Base-by-base conservation (phyloP, 2,329 filamentous ascomycete species). In the Monosporascus sp. region DNA sequence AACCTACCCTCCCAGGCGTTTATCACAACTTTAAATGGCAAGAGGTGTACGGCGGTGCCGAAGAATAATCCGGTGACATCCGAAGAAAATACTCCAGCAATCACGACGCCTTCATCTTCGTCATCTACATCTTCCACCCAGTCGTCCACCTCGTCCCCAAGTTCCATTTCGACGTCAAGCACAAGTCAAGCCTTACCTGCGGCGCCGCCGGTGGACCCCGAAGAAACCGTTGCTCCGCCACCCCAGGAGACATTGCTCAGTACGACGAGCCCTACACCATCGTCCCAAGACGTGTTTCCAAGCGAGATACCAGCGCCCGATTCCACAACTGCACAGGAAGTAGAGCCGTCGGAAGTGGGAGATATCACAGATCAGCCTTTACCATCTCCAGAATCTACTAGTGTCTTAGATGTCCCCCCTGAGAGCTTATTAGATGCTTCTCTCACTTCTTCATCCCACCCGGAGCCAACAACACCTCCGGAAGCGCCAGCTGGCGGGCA, bases 1-100 rank as follows among this genome's bases (percentile, higher is more conserved):
- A 71, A 67, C 64, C 72, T 78, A 65, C 72, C 71, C 58, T 65
- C 67, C 62, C 74, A 77, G 63, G 74, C 74, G 55, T 75, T 77
- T 55, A 72, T 78, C 54, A 81, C 78, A 51, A 75, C 67, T 48
- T 70, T 81, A 51, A 67, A 73, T 53, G 77, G 77, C 50, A 76
- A 73, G 65, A 73, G 74, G 66, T 82, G 80, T 70, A 82, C 80
- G 61, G 78, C 76, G 55, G 70, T 81, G 58, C 78, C 78, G 48
- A 77, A 65, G 60, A 57, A 52, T 24, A 55, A 55, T 39, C 54
- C 59, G 47, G 60, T 43, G 51, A 52, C 50, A 50, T 52, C 54
- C 41, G 61, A 53, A 53, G 58, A 53, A 39, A 20, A 58, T 24
- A 50, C 50, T n/a, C 49, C 54, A 37, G 51, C 63, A 37, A 52